Evolutionary conservation across 352 stramenopile genomes (phyloP), one percentile per base, ranked within the genome.

Genomic region (Aphanomyces cochlioides): DNA sequence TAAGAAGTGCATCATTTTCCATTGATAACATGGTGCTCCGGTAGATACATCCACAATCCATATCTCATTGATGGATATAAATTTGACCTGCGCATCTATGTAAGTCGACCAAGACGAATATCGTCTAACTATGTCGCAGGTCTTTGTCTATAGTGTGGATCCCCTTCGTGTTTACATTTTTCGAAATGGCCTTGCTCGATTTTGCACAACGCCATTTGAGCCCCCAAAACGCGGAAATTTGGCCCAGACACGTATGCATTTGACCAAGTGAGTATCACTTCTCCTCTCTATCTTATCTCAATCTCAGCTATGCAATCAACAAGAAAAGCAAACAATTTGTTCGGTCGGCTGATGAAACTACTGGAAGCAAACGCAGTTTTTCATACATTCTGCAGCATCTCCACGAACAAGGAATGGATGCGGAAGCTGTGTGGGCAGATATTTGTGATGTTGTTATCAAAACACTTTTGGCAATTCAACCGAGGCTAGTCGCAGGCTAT

Each of bases 71-170:
- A 96, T 56, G 90, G 88, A 54, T 93, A 90, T 74, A 98, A 98
- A 77, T 98, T 98, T 70, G 93, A 98, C 71, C 74, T 98, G 34
- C 75, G 93, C 37, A 85, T 97, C 36, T 98, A 98, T 76, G 84
- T 92, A 4, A 58, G 34, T 74, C 95, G 10, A 74, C 94, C 28
- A 92, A 81, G 10, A 81, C 1, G 8, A 28, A 10, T 21, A 28
- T 19, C 2, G 8, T 12, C 50, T 36, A 17, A 58, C 21, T 7
- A 7, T 58, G 8, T 12, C 50, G 50, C 43, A 61, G 54, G 54
- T 84, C 34, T 72, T 84, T 13, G 77, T 85, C n/a, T 74, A 71
- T 56, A 80, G 76, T 28, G 77, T 85, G 54, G 56, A 84, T 53
- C 89, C 90, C 36, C 78, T 96, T 8, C 77, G 82, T 28, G 78